These are phyloP conservation scores for Calonectria pteridis DNA, from an alignment of 2,329 filamentous ascomycete genomes.

Conservation along the genomic window DNA sequence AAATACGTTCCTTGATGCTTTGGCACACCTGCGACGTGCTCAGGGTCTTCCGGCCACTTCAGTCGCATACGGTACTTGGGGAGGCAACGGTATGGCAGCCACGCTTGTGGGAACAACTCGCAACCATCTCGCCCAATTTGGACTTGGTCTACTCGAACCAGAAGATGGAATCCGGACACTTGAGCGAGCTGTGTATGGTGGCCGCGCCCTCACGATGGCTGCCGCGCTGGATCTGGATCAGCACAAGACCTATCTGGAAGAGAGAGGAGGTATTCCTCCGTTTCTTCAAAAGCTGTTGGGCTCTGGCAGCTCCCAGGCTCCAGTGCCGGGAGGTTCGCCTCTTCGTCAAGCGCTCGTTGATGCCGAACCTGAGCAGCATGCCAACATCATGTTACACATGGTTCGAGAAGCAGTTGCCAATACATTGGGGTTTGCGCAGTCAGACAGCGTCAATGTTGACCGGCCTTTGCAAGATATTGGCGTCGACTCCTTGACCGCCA, in stretches of 20 bases:
- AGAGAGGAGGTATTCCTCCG: background rate
- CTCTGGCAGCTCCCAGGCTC: background rate
- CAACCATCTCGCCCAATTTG: background rate
- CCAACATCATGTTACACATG: background rate
- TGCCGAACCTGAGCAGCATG: background rate
- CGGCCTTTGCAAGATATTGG: background rate
- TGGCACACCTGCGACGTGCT: background rate
- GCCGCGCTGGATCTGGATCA: background rate
- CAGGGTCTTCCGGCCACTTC: background rate
- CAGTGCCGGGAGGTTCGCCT: background rate
- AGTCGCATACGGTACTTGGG: background rate
- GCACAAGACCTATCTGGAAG: background rate
- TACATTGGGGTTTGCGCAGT: background rate
- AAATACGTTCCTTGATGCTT: background rate
- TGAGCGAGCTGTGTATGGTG: background rate
- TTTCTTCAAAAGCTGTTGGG: background rate
- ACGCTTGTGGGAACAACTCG: background rate
- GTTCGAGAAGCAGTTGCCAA: background rate
- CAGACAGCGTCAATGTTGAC: background rate
- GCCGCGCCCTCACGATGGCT: background rate
- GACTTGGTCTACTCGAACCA: background rate
- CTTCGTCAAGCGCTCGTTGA: background rate
- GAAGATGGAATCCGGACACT: background rate
- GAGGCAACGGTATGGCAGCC: background rate
- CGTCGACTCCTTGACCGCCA: background rate